phyloP scores from a whole-genome alignment of 2,329 filamentous ascomycete species.

The Sarocladium oryzae region DNA sequence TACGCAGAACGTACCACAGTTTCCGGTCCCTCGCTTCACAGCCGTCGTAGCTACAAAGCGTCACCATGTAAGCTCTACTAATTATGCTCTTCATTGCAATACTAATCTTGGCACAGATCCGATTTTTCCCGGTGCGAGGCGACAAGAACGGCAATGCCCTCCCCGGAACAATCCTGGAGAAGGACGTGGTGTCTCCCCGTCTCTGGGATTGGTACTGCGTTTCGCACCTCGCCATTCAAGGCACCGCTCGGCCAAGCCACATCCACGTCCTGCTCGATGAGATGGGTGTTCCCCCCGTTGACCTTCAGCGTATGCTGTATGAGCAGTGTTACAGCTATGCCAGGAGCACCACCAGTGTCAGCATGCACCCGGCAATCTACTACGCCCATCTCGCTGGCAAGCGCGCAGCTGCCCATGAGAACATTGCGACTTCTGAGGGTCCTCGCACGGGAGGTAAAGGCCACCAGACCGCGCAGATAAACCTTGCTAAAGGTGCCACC shows the following conservation, averaged over 20 bases:
- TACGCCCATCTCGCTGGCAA: constrained; percentile 87
- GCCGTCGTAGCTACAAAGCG: constrained; percentile 89
- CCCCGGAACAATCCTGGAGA: constrained; percentile 82
- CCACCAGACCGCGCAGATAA: constrained; percentile 31
- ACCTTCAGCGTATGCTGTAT: constrained; percentile 84
- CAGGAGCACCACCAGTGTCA: constrained; percentile 87
- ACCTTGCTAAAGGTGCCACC: constrained; percentile 30
- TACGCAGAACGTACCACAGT: constrained; percentile 24
- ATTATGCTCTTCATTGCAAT: background rate
- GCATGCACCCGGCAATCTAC: constrained; percentile 83
- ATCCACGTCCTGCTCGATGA: constrained; percentile 90
- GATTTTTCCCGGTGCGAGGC: constrained; percentile 66
- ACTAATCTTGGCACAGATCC: constrained; percentile 21
- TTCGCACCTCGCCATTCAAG: constrained; percentile 73
- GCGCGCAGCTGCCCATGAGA: constrained; percentile 71
- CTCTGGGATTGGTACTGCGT: constrained; percentile 79
- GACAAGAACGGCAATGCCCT: constrained; percentile 78
- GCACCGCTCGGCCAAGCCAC: constrained; percentile 85
- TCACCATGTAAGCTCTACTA: constrained; percentile 60
- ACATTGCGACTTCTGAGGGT: constrained; percentile 37
- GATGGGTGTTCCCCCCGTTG: constrained; percentile 56
- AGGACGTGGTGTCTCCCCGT: constrained; percentile 82
- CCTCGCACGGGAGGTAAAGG: constrained; percentile 37
- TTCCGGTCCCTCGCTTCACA: constrained; percentile 59
- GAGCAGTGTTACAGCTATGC: constrained; percentile 93